Conservation (phyloP, 2,329 filamentous ascomycete species). For the Spiromastix sp. region DNA sequence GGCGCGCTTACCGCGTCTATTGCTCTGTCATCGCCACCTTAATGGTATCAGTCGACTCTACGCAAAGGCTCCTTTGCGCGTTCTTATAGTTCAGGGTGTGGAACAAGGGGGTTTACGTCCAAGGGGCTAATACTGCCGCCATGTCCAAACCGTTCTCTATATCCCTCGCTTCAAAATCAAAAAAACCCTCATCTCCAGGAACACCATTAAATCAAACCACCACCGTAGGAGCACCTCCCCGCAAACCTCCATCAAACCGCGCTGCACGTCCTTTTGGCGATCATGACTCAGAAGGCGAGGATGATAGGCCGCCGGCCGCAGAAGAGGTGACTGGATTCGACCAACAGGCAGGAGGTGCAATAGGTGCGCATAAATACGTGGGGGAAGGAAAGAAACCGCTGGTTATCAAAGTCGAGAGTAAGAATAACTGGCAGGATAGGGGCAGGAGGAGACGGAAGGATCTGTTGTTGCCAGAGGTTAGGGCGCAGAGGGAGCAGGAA, state of each 20-base stretch:
- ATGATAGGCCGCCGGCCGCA: constrained; percentile 20
- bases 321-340: constrained; percentile 48
- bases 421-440: constrained; percentile 60
- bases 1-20: constrained; percentile 1
- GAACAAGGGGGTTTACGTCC: too few relatives aligned
- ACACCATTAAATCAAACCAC: constrained; percentile 12
- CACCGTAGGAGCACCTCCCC: constrained; percentile 16
- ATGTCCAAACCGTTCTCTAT: constrained; percentile 32
- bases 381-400: constrained; percentile 48
- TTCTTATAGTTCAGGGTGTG: too few relatives aligned
- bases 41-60: too few relatives aligned
- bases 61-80: too few relatives aligned
- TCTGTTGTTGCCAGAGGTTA: constrained; percentile 47
- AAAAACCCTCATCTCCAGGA: constrained; percentile 24
- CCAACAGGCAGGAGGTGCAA: constrained; percentile 28
- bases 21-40: background rate
- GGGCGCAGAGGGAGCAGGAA: constrained; percentile 34
- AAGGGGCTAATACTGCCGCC: too few relatives aligned
- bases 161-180: constrained; percentile 29
- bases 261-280: constrained; percentile 29
- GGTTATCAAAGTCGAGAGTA: constrained; percentile 68
- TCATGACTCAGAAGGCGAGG: constrained; percentile 41
- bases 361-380: constrained; percentile 26
- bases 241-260: constrained; percentile 17
- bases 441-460: constrained; percentile 44